phyloP scores from a whole-genome alignment of 2,329 filamentous ascomycete species.

The Sporothrix pallida region DNA sequence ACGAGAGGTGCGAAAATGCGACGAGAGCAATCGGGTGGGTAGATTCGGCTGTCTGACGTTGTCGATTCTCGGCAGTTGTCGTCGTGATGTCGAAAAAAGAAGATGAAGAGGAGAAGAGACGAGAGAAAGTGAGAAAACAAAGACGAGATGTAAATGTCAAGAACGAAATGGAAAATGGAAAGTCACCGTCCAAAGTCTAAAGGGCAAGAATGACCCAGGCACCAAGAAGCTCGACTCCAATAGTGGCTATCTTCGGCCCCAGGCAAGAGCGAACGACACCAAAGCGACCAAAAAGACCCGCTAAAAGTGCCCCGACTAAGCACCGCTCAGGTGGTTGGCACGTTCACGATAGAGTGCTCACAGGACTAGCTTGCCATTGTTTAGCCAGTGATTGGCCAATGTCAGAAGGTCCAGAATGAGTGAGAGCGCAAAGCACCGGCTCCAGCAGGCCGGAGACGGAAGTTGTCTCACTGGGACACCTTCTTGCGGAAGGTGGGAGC shows the following conservation, averaged over 20 bases:
- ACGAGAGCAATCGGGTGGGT: neutral
- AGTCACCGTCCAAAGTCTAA: neutral
- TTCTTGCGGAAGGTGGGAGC: neutral
- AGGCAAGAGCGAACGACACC: neutral
- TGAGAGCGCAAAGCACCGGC: neutral
- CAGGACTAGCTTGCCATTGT: slow-evolving; percentile 8
- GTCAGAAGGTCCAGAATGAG: neutral
- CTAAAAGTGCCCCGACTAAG: slow-evolving; percentile 14
- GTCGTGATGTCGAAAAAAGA: neutral
- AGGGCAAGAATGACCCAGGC: slow-evolving; percentile 4
- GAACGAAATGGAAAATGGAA: neutral
- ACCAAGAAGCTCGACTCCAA: neutral
- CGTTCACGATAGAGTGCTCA: slow-evolving; percentile 23
- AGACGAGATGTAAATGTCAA: neutral
- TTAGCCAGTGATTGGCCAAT: slow-evolving; percentile 25
- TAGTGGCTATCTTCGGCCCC: slow-evolving; percentile 22
- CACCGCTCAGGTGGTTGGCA: neutral
- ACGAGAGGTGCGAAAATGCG: slow-evolving; percentile 1
- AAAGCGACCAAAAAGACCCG: neutral
- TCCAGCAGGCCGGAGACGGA: slow-evolving; percentile 9
- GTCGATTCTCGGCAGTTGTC: slow-evolving; percentile 7
- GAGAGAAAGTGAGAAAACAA: neutral
- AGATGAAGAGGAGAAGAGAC: neutral
- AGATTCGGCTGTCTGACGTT: slow-evolving; percentile 1
- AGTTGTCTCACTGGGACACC: neutral